Evolutionary conservation across 1,284 basidiomycete genomes (phyloP).

Genomic region (Uromyces viciae-fabae): DNA sequence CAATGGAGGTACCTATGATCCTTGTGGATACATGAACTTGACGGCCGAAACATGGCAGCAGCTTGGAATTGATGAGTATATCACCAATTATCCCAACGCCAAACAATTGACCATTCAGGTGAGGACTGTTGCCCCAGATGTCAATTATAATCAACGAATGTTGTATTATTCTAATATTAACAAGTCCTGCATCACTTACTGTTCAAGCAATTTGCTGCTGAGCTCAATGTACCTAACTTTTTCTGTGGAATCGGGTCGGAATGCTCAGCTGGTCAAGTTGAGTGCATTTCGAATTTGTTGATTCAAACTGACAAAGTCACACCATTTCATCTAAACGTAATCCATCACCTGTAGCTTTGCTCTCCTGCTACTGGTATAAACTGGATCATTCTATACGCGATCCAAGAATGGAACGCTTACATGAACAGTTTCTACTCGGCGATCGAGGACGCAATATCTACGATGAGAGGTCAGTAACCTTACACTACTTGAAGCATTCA

Average conservation of each 20-base stretch:
- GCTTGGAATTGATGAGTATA: conserved; percentile 34
- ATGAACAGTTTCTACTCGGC: conserved; percentile 43
- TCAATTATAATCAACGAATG: too few species aligned
- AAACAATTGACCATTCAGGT: conserved; percentile 41
- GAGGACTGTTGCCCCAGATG: background rate
- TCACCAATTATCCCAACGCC: conserved; percentile 33
- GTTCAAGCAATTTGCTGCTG: conserved; percentile 31
- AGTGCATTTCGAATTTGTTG: background rate
- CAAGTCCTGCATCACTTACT: background rate
- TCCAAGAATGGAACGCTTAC: conserved; percentile 46
- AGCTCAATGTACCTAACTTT: conserved; percentile 39
- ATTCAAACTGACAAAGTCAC: background rate
- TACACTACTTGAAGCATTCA: background rate
- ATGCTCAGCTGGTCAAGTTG: conserved; percentile 38
- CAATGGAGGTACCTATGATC: conserved; percentile 7
- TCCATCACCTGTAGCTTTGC: conserved; percentile 37
- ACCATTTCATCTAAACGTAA: background rate
- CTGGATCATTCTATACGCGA: conserved; percentile 42
- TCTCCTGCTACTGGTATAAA: conserved; percentile 38
- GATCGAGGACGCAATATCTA: conserved; percentile 23
- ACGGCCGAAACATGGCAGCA: conserved; percentile 30
- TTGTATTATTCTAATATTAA: too few species aligned
- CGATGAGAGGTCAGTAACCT: conserved; percentile 31
- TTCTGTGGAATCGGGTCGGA: conserved; percentile 38
- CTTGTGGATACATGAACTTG: conserved; percentile 32